Base-by-base conservation (phyloP, 2,329 filamentous ascomycete species). In the Monilinia fructigena region DNA sequence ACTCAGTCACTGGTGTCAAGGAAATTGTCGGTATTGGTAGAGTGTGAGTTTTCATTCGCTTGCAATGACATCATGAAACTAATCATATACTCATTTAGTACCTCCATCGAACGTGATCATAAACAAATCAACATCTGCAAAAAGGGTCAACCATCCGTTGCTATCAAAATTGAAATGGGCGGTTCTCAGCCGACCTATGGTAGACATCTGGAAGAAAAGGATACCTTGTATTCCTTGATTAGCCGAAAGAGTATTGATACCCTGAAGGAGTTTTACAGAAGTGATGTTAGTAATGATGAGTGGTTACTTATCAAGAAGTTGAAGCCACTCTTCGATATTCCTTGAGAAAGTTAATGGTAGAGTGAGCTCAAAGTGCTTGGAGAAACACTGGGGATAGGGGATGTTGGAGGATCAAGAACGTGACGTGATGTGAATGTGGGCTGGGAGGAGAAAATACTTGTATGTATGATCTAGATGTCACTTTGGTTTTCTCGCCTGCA, bases 81-180 rank as follows among this genome's bases (percentile, higher is more conserved):
- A 28, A 55, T 23, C 14, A 38, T 35, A 23, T 40, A 38, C 28
- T 5, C 28, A 18, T n/a, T 16, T 55, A 97, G 93, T n/a, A 91
- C 91, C 66, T 93, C 90, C 2, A 99, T 99, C 76, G 94, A 99
- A 79, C 89, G 96, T 77, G 96, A 99, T 73, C 95, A 99, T 85
- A 99, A 99, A 82, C 88, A 95, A 70, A 89, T 99, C 72, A 86
- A 84, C 12, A 84, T 97, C 67, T 96, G 92, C 82, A 99, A 99
- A 80, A 94, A 93, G 81, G 94, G 94, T 63, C 91, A 96, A 76
- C 95, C 96, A n/a, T 96, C 93, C 1, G 96, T 99, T 12, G 95
- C 95, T 26, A 84, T 99, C 82, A 99, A 99, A 84, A 96, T 99
- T 74, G 96, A 99, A 81, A 89, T 89, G 86, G 94, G 93, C 64